A percentile compares a stretch with the other conserved stretches of the same genome.
phyloP scores from a whole-genome alignment of 1,284 basidiomycete species.

The Ceratobasidium papillatum region DNA sequence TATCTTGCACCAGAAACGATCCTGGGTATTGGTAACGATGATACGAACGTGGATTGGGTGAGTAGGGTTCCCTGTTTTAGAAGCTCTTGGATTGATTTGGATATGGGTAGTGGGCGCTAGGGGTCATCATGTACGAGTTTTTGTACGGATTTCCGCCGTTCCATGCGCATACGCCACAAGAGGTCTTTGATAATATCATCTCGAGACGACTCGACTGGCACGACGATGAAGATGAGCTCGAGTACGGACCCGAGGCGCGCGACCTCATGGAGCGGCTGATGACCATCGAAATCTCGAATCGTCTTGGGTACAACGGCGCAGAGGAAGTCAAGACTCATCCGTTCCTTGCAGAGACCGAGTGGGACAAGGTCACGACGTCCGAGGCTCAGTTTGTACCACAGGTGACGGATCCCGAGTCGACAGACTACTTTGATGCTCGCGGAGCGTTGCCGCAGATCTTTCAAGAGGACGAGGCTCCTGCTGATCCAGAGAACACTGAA shows the following conservation, averaged over 20 bases:
- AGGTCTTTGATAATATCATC: conserved; percentile 98
- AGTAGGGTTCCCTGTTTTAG: conserved; percentile 48
- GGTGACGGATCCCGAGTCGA: conserved; percentile 94
- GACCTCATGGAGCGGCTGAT: conserved; percentile 93
- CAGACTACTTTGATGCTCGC: conserved; percentile 98
- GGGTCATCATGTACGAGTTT: conserved; percentile 99
- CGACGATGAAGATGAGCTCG: conserved; percentile 88
- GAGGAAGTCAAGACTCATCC: conserved; percentile 94
- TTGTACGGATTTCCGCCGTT: conserved; percentile 97
- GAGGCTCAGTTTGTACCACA: conserved; percentile 97
- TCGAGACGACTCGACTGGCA: conserved; percentile 98
- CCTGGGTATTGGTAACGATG: conserved; percentile 93
- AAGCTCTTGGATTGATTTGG: conserved; percentile 8
- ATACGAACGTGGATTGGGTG: conserved; percentile 97
- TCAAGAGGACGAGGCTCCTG: conserved; percentile 77
- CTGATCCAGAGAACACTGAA: conserved; percentile 53
- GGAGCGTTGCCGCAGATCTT: conserved; percentile 90
- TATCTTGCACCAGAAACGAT: conserved; percentile 98
- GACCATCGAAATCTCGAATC: conserved; percentile 79
- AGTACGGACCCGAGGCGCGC: conserved; percentile 85
- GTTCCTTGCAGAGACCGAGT: conserved; percentile 91
- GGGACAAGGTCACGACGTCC: conserved; percentile 87
- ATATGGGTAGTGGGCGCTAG: conserved; percentile 83
- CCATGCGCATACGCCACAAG: conserved; percentile 95
- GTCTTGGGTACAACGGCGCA: conserved; percentile 88